Evolutionary conservation across 1,139 yeast species (phyloP).

Genomic region (Blastobotrys arbuscula): DNA sequence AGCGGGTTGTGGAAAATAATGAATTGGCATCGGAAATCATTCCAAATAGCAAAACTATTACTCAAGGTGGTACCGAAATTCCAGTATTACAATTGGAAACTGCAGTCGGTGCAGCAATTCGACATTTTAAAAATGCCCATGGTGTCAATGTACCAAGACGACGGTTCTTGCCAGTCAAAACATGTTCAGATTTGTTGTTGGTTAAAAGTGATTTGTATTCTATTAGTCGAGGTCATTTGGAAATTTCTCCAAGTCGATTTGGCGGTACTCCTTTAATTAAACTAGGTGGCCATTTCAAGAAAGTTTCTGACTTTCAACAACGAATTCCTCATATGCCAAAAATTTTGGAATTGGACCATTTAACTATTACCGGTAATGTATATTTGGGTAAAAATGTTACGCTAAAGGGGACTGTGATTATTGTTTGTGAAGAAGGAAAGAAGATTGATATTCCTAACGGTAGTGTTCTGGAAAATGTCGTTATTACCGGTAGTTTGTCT

Average conservation of each 20-base stretch:
- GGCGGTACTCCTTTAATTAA: slow-evolving; percentile 91
- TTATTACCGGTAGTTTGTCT: slow-evolving; percentile 93
- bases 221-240: slow-evolving; percentile 87
- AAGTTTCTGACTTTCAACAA: slow-evolving; percentile 83
- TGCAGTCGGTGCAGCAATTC: slow-evolving; percentile 98
- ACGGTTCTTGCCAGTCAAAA: slow-evolving; percentile 95
- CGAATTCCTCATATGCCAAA: slow-evolving; percentile 95
- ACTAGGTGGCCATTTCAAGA: slow-evolving; percentile 93
- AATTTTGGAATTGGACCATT: slow-evolving; percentile 92
- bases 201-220: slow-evolving; percentile 95
- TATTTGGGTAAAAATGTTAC: slow-evolving; percentile 84
- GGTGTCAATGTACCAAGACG: slow-evolving; percentile 98
- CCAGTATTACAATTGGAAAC: slow-evolving; percentile 94
- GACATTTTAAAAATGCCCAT: slow-evolving; percentile 91
- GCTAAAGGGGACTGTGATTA: slow-evolving; percentile 93
- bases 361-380: slow-evolving; percentile 96
- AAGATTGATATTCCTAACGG: slow-evolving; percentile 97
- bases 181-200: slow-evolving; percentile 87
- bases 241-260: slow-evolving; percentile 76
- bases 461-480: slow-evolving; percentile 87
- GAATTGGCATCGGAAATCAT: slow-evolving; percentile 87
- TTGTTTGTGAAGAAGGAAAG: slow-evolving; percentile 96
- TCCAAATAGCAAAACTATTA: slow-evolving; percentile 84
- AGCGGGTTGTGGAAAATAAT: slow-evolving; percentile 81
- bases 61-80: slow-evolving; percentile 68